These are phyloP conservation scores for Colletotrichum higginsianum DNA, from an alignment of 2,329 filamentous ascomycete genomes.

Conservation along the genomic window DNA sequence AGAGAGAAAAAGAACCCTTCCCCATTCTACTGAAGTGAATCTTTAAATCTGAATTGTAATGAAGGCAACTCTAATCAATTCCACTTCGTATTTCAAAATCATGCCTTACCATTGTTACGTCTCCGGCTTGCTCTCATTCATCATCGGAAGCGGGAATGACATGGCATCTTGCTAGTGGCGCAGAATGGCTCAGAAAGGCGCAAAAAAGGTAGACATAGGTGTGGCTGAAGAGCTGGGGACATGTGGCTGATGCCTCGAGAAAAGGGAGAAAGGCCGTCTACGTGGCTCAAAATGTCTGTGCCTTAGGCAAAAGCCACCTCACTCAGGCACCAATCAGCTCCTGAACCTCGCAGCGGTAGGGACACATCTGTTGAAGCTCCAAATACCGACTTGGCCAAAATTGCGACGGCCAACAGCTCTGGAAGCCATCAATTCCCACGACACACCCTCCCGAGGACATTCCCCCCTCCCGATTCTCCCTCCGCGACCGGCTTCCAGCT, in stretches of 20 bases:
- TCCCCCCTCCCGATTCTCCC: conserved; percentile 11
- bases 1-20: too few species aligned
- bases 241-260: neutral
- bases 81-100: too few species aligned
- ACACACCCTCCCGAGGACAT: conserved; percentile 26
- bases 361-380: conserved; percentile 45
- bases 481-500: conserved; percentile 42
- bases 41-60: too few species aligned
- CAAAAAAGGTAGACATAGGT: neutral
- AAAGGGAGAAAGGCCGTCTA: neutral
- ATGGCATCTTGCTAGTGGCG: neutral
- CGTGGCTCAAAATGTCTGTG: conserved; percentile 7
- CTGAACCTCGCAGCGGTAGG: conserved; percentile 40
- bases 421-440: conserved; percentile 43
- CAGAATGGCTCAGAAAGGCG: neutral
- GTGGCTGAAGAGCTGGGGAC: neutral
- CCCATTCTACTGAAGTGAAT: too few species aligned
- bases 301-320: conserved; percentile 39
- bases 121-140: too few species aligned
- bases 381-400: conserved; percentile 42
- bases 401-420: conserved; percentile 43
- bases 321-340: conserved; percentile 42
- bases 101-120: too few species aligned
- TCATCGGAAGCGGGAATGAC: neutral
- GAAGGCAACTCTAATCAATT: too few species aligned